phyloP scores from a whole-genome alignment of 2,329 filamentous ascomycete genomes.

The Kalaharituber pfeilii region DNA sequence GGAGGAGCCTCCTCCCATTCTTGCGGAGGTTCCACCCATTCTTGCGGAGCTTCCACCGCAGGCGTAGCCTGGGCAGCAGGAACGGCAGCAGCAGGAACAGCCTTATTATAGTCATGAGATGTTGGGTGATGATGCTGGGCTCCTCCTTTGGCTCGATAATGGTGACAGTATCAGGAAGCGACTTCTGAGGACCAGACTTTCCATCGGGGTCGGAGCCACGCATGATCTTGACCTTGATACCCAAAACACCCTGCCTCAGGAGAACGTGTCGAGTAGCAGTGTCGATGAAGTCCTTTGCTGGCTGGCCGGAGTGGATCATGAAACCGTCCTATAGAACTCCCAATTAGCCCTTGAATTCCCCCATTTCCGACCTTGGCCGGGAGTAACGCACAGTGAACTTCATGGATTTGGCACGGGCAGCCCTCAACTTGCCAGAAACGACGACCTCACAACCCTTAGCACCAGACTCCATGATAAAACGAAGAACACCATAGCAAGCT shows the following conservation, averaged over 20 bases:
- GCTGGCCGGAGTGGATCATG: constrained; percentile 99
- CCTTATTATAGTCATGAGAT: constrained; percentile 93
- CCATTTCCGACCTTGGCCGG: neutral
- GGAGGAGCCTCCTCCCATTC: too few species aligned
- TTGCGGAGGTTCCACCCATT: neutral
- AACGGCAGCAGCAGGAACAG: constrained; percentile 48
- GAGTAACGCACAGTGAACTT: constrained; percentile 96
- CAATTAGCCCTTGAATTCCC: neutral
- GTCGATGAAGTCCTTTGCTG: constrained; percentile 99
- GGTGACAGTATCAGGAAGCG: constrained; percentile 93
- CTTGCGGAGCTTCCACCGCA: constrained; percentile 20
- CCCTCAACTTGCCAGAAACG: constrained; percentile 96
- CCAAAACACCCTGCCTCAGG: constrained; percentile 96
- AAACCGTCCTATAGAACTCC: constrained; percentile 61
- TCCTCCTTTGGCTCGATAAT: constrained; percentile 99
- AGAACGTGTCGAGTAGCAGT: constrained; percentile 96
- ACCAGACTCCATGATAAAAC: constrained; percentile 99
- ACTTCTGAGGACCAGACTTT: constrained; percentile 95
- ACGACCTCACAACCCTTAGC: constrained; percentile 99
- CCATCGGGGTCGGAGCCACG: constrained; percentile 97
- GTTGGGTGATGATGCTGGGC: constrained; percentile 80
- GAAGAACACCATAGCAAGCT: constrained; percentile 98
- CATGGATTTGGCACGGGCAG: constrained; percentile 99
- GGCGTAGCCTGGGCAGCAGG: constrained; percentile 29
- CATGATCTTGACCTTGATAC: constrained; percentile 99